Percentiles rank a stretch among this genome's conserved stretches.
Evolutionary conservation across 2,329 filamentous ascomycete genomes (phyloP).

Genomic region (Balansia obtecta): DNA sequence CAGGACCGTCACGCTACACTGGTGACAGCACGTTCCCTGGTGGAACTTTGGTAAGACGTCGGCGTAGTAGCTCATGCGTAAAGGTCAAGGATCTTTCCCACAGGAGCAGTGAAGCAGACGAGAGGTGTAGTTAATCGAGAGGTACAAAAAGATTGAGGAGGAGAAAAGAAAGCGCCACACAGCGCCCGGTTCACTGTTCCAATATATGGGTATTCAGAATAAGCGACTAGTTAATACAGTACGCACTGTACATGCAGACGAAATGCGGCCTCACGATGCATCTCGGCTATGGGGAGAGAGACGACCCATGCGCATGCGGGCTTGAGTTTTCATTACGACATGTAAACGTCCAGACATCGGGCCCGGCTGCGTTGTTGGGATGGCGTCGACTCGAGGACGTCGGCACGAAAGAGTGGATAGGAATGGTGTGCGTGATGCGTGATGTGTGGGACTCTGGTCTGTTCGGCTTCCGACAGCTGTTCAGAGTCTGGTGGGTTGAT

Average conservation of each 20-base stretch:
- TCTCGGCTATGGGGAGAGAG: background rate
- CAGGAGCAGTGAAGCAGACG: too few species aligned
- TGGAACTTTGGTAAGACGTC: too few species aligned
- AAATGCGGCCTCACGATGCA: background rate
- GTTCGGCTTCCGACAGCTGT: background rate
- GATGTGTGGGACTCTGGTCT: background rate
- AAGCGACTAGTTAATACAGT: background rate
- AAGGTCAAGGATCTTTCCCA: too few species aligned
- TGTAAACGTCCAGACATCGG: constrained; percentile 5
- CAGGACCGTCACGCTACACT: background rate
- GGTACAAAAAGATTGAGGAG: too few species aligned
- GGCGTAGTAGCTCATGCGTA: background rate
- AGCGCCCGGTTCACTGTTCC: background rate
- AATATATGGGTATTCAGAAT: background rate
- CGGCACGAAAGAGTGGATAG: constrained; percentile 1
- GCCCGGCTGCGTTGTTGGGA: background rate
- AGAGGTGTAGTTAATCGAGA: too few species aligned
- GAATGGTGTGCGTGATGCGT: background rate
- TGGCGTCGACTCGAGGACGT: background rate
- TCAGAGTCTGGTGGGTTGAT: too few species aligned
- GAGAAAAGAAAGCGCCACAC: too few species aligned
- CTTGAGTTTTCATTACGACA: constrained; percentile 9
- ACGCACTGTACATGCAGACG: background rate
- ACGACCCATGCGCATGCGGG: constrained; percentile 1
- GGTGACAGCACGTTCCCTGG: background rate